phyloP scores from a whole-genome alignment of 1,139 yeast species.

The Sugiyamaella castrensis region DNA sequence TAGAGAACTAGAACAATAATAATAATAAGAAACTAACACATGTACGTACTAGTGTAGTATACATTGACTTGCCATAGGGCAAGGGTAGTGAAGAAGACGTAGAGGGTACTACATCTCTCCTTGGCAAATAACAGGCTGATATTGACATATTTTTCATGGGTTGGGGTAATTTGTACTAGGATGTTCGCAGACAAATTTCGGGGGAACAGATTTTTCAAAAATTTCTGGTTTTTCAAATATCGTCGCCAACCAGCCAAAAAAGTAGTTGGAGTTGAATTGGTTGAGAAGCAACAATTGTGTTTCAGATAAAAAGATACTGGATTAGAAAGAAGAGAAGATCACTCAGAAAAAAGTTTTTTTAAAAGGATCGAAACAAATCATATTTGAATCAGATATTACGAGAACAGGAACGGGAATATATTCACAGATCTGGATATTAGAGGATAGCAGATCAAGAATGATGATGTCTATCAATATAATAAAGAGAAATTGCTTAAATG shows the following conservation, averaged over 20 bases:
- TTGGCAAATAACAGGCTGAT: too few species aligned
- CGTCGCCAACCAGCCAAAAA: too few species aligned
- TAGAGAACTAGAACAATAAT: too few species aligned
- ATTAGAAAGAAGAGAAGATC: background rate
- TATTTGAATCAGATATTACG: background rate
- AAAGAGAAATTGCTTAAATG: constrained; percentile 4
- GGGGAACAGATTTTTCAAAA: constrained; percentile 4
- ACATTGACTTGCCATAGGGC: too few species aligned
- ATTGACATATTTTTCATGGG: too few species aligned
- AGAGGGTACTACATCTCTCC: too few species aligned
- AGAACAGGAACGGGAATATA: background rate
- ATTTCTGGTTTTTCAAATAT: too few species aligned
- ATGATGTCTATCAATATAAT: constrained; percentile 4
- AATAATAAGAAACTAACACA: too few species aligned
- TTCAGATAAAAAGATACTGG: background rate
- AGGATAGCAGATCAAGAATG: background rate
- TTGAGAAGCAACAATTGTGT: too few species aligned
- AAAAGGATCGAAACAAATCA: background rate
- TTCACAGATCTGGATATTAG: background rate
- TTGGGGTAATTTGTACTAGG: background rate
- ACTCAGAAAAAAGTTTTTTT: background rate
- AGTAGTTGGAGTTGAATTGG: too few species aligned
- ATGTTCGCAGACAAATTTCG: constrained; percentile 8
- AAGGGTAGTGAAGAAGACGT: too few species aligned
- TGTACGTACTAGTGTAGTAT: too few species aligned